phyloP scores from a whole-genome alignment of 192 early-diverging fungal genomes.

The Linnemannia exigua region DNA sequence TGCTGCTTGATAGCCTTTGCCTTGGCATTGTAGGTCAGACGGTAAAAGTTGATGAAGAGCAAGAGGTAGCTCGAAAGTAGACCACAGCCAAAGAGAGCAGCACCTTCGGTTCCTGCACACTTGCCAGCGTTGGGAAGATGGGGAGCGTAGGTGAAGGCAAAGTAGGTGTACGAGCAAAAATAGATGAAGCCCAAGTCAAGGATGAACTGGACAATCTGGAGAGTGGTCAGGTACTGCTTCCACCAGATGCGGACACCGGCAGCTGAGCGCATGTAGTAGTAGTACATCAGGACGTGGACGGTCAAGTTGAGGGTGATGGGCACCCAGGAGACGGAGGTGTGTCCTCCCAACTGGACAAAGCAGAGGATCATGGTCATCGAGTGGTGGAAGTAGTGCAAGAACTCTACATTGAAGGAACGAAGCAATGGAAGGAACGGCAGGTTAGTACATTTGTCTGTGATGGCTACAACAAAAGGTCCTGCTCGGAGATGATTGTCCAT shows the following conservation, averaged over 20 bases:
- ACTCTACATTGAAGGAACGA: conserved; percentile 63
- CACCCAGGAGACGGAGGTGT: conserved; percentile 81
- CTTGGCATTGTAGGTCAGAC: conserved; percentile 76
- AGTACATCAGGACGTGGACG: conserved; percentile 92
- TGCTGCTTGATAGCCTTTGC: conserved; percentile 12
- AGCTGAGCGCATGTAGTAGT: conserved; percentile 84
- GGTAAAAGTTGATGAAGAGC: conserved; percentile 90
- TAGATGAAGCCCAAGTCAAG: conserved; percentile 88
- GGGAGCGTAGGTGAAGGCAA: conserved; percentile 71
- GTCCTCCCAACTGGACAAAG: conserved; percentile 81
- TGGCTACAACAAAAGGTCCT: not conserved
- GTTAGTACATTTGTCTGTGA: not conserved
- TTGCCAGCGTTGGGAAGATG: conserved; percentile 69
- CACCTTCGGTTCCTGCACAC: conserved; percentile 79
- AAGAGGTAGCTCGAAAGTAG: conserved; percentile 84
- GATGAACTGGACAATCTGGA: conserved; percentile 91
- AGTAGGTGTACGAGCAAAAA: conserved; percentile 85
- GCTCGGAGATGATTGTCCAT: too few relatives aligned
- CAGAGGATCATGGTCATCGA: conserved; percentile 88
- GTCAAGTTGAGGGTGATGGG: conserved; percentile 84
- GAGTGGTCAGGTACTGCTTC: conserved; percentile 90
- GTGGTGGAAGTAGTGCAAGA: conserved; percentile 94
- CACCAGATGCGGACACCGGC: conserved; percentile 86
- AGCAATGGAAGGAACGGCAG: not conserved
- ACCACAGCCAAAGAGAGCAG: conserved; percentile 84